These are phyloP conservation scores for Rhodotorula sp. DNA, from an alignment of 1,284 basidiomycete species.

Conservation along the genomic window DNA sequence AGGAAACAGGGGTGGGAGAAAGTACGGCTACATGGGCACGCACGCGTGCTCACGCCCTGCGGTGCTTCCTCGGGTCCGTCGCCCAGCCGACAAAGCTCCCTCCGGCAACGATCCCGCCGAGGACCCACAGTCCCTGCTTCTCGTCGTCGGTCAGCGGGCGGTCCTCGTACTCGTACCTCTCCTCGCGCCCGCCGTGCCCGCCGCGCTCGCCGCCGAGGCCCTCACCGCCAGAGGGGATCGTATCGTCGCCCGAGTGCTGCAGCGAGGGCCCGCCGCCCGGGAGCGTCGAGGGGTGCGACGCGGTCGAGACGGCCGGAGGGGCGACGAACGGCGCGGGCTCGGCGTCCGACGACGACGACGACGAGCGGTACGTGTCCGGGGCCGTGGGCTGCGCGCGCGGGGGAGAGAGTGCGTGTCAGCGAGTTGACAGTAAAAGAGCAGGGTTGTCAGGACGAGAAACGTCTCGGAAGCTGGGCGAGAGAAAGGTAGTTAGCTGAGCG, in stretches of 20 bases:
- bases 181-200: not conserved
- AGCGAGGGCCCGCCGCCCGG: conserved; percentile 7
- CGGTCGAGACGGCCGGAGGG: not conserved
- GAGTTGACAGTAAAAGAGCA: no score
- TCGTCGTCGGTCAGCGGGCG: conserved; percentile 14
- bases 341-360: not conserved
- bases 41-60: not conserved
- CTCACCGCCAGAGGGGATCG: not conserved
- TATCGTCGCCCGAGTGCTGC: not conserved
- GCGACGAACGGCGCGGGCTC: not conserved
- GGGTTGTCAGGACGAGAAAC: no score
- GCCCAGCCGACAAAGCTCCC: not conserved
- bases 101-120: conserved; percentile 12
- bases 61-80: not conserved
- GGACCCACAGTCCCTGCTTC: conserved; percentile 1
- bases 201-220: not conserved
- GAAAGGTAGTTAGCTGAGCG: no score
- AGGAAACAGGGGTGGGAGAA: no score
- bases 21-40: no score
- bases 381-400: conserved; percentile 1
- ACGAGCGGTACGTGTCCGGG: conserved; percentile 9
- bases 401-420: not conserved
- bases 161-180: conserved; percentile 3
- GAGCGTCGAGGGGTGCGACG: conserved; percentile 4
- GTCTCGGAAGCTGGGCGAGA: no score